Percentiles rank a stretch among this genome's conserved stretches.
Conservation (phyloP, 78 protist species). For the Dictyostelium purpureum region DNA sequence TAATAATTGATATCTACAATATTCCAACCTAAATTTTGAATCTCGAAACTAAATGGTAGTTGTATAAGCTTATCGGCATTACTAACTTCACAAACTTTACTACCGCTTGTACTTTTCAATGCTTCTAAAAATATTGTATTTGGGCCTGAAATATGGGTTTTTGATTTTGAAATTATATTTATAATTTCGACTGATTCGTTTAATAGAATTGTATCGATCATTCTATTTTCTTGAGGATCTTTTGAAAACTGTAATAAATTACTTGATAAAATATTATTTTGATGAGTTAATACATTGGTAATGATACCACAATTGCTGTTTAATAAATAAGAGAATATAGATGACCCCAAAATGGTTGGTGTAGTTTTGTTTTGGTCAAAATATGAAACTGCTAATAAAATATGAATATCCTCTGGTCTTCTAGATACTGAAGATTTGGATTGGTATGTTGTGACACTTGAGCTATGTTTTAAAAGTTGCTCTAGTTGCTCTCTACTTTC, state of each 20-base stretch:
- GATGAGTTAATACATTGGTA: not conserved
- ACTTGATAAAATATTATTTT: no score
- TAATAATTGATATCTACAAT: conserved; percentile 21
- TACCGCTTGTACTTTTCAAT: not conserved
- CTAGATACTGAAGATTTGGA: not conserved
- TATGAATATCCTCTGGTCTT: not conserved
- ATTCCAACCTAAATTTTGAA: conserved; percentile 24
- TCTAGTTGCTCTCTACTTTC: not conserved
- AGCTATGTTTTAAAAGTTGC: not conserved
- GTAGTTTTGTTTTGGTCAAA: not conserved
- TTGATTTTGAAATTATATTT: conserved; percentile 8
- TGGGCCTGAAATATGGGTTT: conserved; percentile 44
- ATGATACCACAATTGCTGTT: conserved; percentile 44
- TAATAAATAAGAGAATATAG: conserved; percentile 10
- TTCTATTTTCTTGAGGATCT: conserved; percentile 9
- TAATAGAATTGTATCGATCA: conserved; percentile 19
- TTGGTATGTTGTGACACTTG: not conserved
- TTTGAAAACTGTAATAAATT: no score
- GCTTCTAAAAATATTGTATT: conserved; percentile 56
- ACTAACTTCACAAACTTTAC: not conserved
- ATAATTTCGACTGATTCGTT: conserved; percentile 3
- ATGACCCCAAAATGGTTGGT: conserved; percentile 18
- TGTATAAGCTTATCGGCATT: not conserved
- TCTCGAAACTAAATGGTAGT: not conserved
- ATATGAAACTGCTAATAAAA: not conserved